Conservation (phyloP, 2,329 filamentous ascomycete genomes). For the Aspergillus clavatus region DNA sequence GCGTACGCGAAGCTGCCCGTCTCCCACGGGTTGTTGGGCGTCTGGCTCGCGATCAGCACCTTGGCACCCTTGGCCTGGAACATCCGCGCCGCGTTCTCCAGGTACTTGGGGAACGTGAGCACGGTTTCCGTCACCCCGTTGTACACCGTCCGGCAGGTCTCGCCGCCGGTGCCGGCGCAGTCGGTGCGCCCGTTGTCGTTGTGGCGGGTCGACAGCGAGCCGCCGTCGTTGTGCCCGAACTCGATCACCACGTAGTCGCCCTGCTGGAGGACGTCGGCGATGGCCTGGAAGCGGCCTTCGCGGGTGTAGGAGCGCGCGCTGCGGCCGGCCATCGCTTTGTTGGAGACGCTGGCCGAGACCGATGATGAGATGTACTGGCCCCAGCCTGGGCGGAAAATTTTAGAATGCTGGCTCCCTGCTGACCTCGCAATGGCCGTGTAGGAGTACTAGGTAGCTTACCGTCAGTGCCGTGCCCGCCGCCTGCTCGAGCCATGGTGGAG, state of each 20-base stretch:
- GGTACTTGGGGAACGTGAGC: conserved; percentile 57
- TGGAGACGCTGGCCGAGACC: conserved; percentile 49
- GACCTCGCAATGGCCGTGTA: no score
- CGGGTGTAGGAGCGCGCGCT: conserved; percentile 62
- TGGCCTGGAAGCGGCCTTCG: conserved; percentile 59
- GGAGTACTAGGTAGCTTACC: conserved; percentile 13
- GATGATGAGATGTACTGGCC: conserved; percentile 56
- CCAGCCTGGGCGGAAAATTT: no score
- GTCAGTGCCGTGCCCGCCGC: conserved; percentile 19
- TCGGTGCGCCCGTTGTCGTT: conserved; percentile 60
- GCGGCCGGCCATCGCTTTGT: conserved; percentile 62
- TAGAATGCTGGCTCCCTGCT: no score
- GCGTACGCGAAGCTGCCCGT: conserved; percentile 48
- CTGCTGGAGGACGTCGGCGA: conserved; percentile 49
- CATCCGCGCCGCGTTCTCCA: conserved; percentile 52
- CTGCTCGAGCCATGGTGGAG: conserved; percentile 31
- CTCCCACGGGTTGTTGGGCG: conserved; percentile 62
- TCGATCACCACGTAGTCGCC: conserved; percentile 67
- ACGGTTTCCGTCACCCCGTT: conserved; percentile 52
- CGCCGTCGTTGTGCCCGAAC: conserved; percentile 69
- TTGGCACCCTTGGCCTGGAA: conserved; percentile 55
- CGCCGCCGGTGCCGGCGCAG: conserved; percentile 51
- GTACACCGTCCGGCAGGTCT: conserved; percentile 52
- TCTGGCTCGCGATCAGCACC: conserved; percentile 56
- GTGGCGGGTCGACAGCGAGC: conserved; percentile 47